Percentiles rank a stretch among this genome's conserved stretches.
phyloP scores from a whole-genome alignment of 805 yeast species.

The Tetrapisispora pingtungensis region DNA sequence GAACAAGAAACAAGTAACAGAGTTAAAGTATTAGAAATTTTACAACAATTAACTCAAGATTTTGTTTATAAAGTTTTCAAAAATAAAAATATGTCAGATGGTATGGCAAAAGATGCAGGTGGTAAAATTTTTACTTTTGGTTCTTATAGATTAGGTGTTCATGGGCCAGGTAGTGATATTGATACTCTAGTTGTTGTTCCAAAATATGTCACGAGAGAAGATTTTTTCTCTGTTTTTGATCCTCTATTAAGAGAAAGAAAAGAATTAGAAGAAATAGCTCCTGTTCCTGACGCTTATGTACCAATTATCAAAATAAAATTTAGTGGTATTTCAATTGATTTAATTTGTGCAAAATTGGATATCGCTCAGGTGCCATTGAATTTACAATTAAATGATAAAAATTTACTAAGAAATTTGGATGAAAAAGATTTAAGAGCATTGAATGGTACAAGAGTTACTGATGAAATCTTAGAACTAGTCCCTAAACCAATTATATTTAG shows the following conservation, averaged over 20 bases:
- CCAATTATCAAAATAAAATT: constrained; percentile 88
- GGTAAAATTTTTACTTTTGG: constrained; percentile 97
- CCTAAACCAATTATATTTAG: constrained; percentile 91
- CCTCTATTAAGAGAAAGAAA: constrained; percentile 57
- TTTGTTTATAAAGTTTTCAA: constrained; percentile 77
- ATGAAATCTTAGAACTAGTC: constrained; percentile 78
- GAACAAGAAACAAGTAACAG: constrained; percentile 77
- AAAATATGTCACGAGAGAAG: constrained; percentile 83
- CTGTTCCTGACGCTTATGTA: constrained; percentile 97
- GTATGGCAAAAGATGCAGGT: constrained; percentile 96
- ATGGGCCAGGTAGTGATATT: constrained; percentile 97
- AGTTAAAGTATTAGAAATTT: constrained; percentile 55
- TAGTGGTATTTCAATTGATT: constrained; percentile 86
- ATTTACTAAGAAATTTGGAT: constrained; percentile 74
- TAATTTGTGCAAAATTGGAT: constrained; percentile 75
- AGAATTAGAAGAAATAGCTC: constrained; percentile 81
- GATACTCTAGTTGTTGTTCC: constrained; percentile 96
- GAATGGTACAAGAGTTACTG: constrained; percentile 96
- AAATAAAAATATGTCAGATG: constrained; percentile 86
- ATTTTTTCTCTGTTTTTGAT: constrained; percentile 77
- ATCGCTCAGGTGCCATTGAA: constrained; percentile 72
- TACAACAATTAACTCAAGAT: constrained; percentile 68
- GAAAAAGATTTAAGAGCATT: constrained; percentile 83
- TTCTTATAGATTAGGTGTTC: constrained; percentile 87
- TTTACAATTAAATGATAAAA: constrained; percentile 73